These are phyloP conservation scores for Asclepias syriaca DNA, from an alignment of 257 asterid species.

Conservation along the genomic window DNA sequence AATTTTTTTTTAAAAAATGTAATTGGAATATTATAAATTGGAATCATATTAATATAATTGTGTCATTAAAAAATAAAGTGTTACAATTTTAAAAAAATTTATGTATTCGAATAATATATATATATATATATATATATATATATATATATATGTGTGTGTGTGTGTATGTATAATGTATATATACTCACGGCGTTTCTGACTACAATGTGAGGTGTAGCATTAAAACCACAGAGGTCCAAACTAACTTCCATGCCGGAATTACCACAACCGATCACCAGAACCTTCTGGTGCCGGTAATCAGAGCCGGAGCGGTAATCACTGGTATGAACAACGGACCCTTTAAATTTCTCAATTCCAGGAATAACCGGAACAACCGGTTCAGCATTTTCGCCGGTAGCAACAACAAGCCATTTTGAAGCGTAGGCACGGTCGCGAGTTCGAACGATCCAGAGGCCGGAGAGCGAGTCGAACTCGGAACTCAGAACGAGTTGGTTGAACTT, in stretches of 20 bases:
- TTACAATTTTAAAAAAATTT: too few species aligned
- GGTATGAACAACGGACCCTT: slow-evolving; percentile 57
- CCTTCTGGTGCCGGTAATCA: slow-evolving; percentile 40
- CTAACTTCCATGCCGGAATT: slow-evolving; percentile 98
- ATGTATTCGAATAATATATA: too few species aligned
- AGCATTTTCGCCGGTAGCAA: slow-evolving; percentile 88
- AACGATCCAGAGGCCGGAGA: slow-evolving; percentile 49
- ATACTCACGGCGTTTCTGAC: slow-evolving; percentile 72
- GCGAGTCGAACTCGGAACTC: slow-evolving; percentile 36
- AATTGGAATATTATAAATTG: too few species aligned
- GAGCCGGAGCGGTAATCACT: slow-evolving; percentile 57
- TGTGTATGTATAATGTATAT: not conserved
- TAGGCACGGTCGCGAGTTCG: slow-evolving; percentile 32
- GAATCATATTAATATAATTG: too few species aligned
- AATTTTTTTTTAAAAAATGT: too few species aligned
- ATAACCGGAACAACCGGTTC: slow-evolving; percentile 69
- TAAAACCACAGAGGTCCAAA: slow-evolving; percentile 60
- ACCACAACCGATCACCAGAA: slow-evolving; percentile 79
- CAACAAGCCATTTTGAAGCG: slow-evolving; percentile 51
- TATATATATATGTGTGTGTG: too few species aligned
- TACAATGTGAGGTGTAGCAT: slow-evolving; percentile 69
- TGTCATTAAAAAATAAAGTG: too few species aligned
- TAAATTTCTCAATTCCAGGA: slow-evolving; percentile 48
- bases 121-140: too few species aligned
- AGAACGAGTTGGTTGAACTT: slow-evolving; percentile 43